phyloP scores from a whole-genome alignment of 2,329 filamentous ascomycete genomes.

The Penicillium sp. region DNA sequence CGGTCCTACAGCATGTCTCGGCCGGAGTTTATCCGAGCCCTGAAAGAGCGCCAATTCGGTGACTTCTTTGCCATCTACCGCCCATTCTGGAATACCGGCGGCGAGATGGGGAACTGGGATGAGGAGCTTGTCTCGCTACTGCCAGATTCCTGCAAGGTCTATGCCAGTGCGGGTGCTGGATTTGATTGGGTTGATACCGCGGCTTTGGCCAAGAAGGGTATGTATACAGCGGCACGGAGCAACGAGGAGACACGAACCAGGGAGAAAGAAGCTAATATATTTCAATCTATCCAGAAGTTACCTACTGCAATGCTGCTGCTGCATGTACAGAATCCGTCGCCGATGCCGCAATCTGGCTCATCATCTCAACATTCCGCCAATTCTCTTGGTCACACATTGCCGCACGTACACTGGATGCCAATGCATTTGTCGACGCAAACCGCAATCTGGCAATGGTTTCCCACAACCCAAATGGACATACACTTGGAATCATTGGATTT shows the following conservation, averaged over 20 bases:
- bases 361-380: conserved; percentile 61
- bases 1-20: conserved; percentile 33
- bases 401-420: conserved; percentile 41
- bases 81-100: conserved; percentile 57
- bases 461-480: conserved; percentile 54
- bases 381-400: conserved; percentile 57
- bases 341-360: conserved; percentile 60
- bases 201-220: conserved; percentile 53
- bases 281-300: conserved; percentile 14
- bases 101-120: conserved; percentile 59
- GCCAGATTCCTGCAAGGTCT: conserved; percentile 48
- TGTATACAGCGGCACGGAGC: conserved; percentile 12
- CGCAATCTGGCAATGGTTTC: conserved; percentile 51
- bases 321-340: conserved; percentile 65
- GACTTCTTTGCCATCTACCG: conserved; percentile 45
- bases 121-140: conserved; percentile 49
- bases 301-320: conserved; percentile 63
- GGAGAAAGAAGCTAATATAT: neutral
- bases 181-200: conserved; percentile 57
- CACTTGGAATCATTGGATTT: conserved; percentile 60
- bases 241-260: fast-evolving
- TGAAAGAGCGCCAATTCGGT: conserved; percentile 36
- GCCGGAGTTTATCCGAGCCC: conserved; percentile 35
- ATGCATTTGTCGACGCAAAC: conserved; percentile 52
- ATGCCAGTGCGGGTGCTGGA: conserved; percentile 53